These are phyloP conservation scores for Polygonum maritimum DNA, from an alignment of 148 eudicot genomes.

Conservation along the genomic window DNA sequence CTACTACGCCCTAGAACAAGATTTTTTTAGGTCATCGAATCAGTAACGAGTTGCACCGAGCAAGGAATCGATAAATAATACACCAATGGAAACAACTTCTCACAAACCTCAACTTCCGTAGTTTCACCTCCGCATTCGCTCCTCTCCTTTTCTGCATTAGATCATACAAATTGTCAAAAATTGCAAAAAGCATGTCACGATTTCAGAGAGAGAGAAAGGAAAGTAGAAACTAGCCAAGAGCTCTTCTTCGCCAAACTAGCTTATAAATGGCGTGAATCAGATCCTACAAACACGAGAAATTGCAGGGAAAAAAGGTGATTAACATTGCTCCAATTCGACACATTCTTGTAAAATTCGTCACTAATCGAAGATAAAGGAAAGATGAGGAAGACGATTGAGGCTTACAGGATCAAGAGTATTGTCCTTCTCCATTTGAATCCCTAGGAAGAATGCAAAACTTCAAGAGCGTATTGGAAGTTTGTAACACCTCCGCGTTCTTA, in stretches of 20 bases:
- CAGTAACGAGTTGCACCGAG: not conserved
- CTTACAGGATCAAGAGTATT: conserved; percentile 3
- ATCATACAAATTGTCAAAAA: not conserved
- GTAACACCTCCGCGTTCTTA: not conserved
- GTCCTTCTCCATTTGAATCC: conserved; percentile 2
- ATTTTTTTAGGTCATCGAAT: not conserved
- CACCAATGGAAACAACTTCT: not conserved
- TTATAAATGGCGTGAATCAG: conserved; percentile 78
- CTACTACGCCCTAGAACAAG: conserved; percentile 19
- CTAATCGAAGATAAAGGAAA: not conserved
- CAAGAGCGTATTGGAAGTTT: not conserved
- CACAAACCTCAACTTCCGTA: conserved; percentile 34
- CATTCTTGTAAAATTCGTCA: not conserved
- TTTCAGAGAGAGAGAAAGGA: not conserved
- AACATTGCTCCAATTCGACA: not conserved
- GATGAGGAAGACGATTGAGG: conserved; percentile 4
- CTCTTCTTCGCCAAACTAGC: conserved; percentile 59
- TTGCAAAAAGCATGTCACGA: not conserved
- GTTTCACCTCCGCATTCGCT: conserved; percentile 37
- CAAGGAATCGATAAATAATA: not conserved
- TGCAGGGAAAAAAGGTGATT: not conserved
- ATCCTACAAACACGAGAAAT: conserved; percentile 29
- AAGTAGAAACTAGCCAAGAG: conserved; percentile 33
- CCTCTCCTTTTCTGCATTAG: conserved; percentile 45
- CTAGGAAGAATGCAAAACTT: not conserved